Evolutionary conservation across 2,329 filamentous ascomycete genomes (phyloP).

Genomic region (Trichoderma semiorbis): DNA sequence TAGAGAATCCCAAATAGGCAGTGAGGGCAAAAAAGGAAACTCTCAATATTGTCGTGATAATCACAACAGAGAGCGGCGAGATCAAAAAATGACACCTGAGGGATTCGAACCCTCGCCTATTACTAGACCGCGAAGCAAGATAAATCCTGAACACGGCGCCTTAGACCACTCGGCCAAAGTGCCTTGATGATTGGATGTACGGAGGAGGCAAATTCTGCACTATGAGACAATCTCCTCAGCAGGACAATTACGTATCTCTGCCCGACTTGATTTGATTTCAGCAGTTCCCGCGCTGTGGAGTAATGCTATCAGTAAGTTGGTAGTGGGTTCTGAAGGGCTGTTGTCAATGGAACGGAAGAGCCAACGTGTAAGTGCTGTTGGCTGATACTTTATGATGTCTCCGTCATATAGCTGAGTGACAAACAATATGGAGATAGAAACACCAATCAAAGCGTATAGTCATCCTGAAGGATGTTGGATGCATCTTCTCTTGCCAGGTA

Average conservation of each 20-base stretch:
- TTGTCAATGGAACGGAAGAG: background rate
- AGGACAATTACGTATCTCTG: background rate
- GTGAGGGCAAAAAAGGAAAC: background rate
- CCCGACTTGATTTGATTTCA: background rate
- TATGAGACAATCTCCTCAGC: too few relatives aligned
- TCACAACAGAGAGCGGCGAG: background rate
- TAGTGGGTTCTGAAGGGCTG: background rate
- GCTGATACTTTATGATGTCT: background rate
- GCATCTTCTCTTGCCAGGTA: background rate
- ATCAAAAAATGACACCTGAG: slow-evolving; percentile 27
- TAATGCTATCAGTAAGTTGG: background rate
- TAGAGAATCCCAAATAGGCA: background rate
- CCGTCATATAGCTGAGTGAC: background rate
- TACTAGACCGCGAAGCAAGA: slow-evolving; percentile 26
- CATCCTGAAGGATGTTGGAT: background rate
- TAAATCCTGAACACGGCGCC: slow-evolving; percentile 24
- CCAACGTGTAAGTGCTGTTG: background rate
- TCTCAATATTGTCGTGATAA: background rate
- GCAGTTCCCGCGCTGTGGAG: background rate
- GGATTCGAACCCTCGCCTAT: slow-evolving; percentile 33
- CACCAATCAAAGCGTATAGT: background rate
- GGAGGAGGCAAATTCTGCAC: background rate
- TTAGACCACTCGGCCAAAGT: slow-evolving; percentile 29
- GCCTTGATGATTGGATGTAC: slow-evolving; percentile 19
- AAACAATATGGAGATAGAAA: background rate